These are phyloP conservation scores for Xylaria sp. DNA, from an alignment of 2,329 filamentous ascomycete species.

Conservation along the genomic window DNA sequence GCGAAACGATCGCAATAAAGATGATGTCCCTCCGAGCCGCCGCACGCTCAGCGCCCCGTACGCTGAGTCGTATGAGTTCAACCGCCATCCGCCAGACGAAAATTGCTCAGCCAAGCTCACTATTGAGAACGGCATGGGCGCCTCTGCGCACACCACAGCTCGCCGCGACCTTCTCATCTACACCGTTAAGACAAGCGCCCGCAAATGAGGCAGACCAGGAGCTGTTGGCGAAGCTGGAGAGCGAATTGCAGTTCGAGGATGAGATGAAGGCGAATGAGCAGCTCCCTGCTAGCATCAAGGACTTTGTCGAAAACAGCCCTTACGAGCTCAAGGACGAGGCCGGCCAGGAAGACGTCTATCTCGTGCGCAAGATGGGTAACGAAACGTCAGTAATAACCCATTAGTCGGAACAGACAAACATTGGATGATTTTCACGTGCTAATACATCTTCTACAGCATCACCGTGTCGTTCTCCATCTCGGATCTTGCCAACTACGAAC, in stretches of 20 bases:
- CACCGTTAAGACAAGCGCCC: conserved; percentile 56
- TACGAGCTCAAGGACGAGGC: conserved; percentile 85
- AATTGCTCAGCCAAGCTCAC: conserved; percentile 60
- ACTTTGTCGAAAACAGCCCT: conserved; percentile 86
- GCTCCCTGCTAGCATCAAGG: conserved; percentile 80
- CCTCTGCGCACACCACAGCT: conserved; percentile 52
- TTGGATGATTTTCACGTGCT: conserved; percentile 30
- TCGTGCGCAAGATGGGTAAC: conserved; percentile 84
- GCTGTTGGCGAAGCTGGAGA: conserved; percentile 85
- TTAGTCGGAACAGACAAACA: not conserved
- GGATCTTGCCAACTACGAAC: conserved; percentile 76
- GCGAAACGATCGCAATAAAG: conserved; percentile 56
- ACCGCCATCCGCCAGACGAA: conserved; percentile 63
- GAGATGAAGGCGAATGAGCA: conserved; percentile 80
- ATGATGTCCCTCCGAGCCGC: conserved; percentile 78
- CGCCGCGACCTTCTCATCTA: conserved; percentile 63
- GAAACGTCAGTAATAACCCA: conserved; percentile 75
- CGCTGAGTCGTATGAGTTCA: conserved; percentile 66
- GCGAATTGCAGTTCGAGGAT: conserved; percentile 85
- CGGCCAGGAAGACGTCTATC: conserved; percentile 87
- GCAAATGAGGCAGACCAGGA: conserved; percentile 75
- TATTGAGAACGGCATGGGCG: conserved; percentile 60
- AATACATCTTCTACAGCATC: conserved; percentile 62
- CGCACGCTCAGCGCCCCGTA: conserved; percentile 74
- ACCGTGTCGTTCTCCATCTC: conserved; percentile 86